phyloP scores from a whole-genome alignment of 495 filamentous ascomycete species.

The Penicillium cataractarum region DNA sequence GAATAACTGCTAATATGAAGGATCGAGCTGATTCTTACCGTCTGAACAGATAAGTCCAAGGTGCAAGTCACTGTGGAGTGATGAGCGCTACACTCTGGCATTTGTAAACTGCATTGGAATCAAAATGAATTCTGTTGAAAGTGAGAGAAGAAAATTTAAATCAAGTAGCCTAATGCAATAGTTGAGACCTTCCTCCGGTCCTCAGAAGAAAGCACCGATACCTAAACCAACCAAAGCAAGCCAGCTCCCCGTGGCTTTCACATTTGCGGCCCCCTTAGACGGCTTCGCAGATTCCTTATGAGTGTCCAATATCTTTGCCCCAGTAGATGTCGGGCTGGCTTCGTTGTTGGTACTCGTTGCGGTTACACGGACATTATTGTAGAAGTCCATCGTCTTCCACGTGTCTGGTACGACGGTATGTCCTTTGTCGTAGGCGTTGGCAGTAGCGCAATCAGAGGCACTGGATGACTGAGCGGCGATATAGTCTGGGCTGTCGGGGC shows the following conservation, averaged over 20 bases:
- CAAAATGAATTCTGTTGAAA: background rate
- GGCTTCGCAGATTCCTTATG: slow-evolving; percentile 17
- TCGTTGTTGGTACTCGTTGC: slow-evolving; percentile 13
- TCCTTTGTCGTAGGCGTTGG: slow-evolving; percentile 30
- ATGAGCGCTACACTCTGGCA: background rate
- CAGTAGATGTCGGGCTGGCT: slow-evolving; percentile 3
- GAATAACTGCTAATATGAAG: background rate
- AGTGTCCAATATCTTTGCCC: slow-evolving; percentile 9
- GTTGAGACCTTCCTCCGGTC: background rate
- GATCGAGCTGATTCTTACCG: background rate
- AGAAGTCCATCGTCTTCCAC: slow-evolving; percentile 22
- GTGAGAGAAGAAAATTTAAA: background rate
- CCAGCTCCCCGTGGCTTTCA: slow-evolving; percentile 22
- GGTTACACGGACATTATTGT: slow-evolving; percentile 11
- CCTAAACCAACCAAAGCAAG: slow-evolving; percentile 27
- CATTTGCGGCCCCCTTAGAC: slow-evolving; percentile 22
- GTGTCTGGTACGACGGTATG: slow-evolving; percentile 18
- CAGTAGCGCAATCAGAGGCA: slow-evolving; percentile 26
- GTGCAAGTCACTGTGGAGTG: slow-evolving; percentile 18
- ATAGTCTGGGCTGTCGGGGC: slow-evolving; percentile 20
- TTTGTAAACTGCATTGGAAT: background rate
- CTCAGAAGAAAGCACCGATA: slow-evolving; percentile 18
- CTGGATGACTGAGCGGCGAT: slow-evolving; percentile 21
- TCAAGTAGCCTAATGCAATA: background rate
- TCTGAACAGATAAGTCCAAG: slow-evolving; percentile 20